Conservation (phyloP, 1,139 yeast species). For the Debaryomycetaceae sp. region DNA sequence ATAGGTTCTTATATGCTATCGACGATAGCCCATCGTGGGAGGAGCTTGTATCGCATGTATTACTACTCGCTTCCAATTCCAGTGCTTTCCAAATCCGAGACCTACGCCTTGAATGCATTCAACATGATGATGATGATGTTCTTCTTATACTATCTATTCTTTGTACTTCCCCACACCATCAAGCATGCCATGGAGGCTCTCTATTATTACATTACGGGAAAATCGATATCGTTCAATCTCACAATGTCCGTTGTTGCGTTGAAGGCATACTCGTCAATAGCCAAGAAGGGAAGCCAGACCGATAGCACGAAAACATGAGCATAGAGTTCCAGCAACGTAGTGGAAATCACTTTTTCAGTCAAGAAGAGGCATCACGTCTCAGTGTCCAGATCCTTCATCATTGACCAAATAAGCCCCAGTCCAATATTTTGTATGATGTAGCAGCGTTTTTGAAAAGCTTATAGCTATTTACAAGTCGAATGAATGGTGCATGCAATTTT, state of each 20-base stretch:
- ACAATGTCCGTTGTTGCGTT: not conserved
- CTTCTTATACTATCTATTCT: slow-evolving; percentile 15
- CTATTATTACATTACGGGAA: slow-evolving; percentile 20
- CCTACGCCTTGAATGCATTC: slow-evolving; percentile 16
- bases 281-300: not conserved
- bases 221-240: slow-evolving; percentile 8
- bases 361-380: too few species aligned
- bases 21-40: not conserved
- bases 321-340: too few species aligned
- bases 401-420: slow-evolving; percentile 44
- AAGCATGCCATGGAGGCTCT: slow-evolving; percentile 12
- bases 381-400: slow-evolving; percentile 5
- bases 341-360: too few species aligned
- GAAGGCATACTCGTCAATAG: not conserved
- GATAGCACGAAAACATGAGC: not conserved
- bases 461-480: slow-evolving; percentile 7
- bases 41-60: slow-evolving; percentile 17
- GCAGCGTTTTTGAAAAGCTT: slow-evolving; percentile 24
- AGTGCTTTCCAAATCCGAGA: slow-evolving; percentile 23
- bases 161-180: slow-evolving; percentile 14
- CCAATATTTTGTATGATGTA: slow-evolving; percentile 28
- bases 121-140: slow-evolving; percentile 13
- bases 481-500: slow-evolving; percentile 22
- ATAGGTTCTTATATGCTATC: not conserved
- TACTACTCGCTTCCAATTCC: slow-evolving; percentile 28